phyloP scores from a whole-genome alignment of 805 yeast genomes.

The Barnettozyma wickerhamii region DNA sequence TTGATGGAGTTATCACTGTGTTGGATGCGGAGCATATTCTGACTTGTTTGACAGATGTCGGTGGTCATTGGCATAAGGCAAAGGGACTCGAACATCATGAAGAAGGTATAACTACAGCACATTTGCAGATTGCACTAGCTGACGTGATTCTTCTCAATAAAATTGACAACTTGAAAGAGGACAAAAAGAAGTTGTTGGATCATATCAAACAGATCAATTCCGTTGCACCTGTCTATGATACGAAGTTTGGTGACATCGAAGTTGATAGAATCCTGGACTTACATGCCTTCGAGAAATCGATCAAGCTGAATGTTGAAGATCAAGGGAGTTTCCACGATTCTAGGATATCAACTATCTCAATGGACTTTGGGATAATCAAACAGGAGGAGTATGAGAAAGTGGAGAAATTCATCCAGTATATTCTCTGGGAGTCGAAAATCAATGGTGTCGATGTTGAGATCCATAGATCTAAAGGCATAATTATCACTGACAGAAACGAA shows the following conservation, averaged over 20 bases:
- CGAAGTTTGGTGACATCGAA: conserved; percentile 74
- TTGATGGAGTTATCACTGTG: conserved; percentile 90
- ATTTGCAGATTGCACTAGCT: conserved; percentile 84
- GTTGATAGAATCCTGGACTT: conserved; percentile 65
- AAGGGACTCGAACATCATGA: conserved; percentile 38
- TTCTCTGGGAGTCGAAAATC: conserved; percentile 68
- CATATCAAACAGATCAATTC: conserved; percentile 56
- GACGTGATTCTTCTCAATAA: conserved; percentile 82
- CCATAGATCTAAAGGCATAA: conserved; percentile 77
- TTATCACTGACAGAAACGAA: conserved; percentile 37
- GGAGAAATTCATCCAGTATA: conserved; percentile 60
- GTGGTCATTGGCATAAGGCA: conserved; percentile 64
- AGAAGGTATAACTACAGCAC: conserved; percentile 68
- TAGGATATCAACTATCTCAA: conserved; percentile 48
- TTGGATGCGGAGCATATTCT: conserved; percentile 69
- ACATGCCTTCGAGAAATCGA: conserved; percentile 63
- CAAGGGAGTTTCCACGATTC: conserved; percentile 42
- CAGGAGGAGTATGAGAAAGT: conserved; percentile 38
- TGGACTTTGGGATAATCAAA: conserved; percentile 37
- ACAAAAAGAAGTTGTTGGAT: conserved; percentile 29
- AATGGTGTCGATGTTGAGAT: conserved; percentile 52
- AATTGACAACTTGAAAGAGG: conserved; percentile 46
- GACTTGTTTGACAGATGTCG: conserved; percentile 62
- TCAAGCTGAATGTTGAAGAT: conserved; percentile 21
- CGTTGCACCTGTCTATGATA: conserved; percentile 59